These are phyloP conservation scores for Clonostachys solani DNA, from an alignment of 2,329 filamentous ascomycete species.

Conservation along the genomic window DNA sequence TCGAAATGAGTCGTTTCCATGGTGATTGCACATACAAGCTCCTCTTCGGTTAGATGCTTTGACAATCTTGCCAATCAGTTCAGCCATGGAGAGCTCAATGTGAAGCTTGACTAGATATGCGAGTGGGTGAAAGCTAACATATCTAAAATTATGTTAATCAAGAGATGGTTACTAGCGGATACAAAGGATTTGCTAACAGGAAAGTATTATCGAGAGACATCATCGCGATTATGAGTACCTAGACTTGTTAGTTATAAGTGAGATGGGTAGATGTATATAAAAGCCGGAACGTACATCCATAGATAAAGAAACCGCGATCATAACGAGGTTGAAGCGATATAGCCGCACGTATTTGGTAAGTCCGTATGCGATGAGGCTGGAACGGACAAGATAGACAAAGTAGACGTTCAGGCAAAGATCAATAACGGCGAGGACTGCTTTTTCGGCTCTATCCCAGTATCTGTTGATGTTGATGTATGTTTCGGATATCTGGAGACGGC, in stretches of 20 bases:
- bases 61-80: constrained; percentile 5
- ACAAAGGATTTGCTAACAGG: not conserved
- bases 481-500: constrained; percentile 30
- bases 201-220: constrained; percentile 3
- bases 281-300: constrained; percentile 11
- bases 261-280: too few species aligned
- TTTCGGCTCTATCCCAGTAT: constrained; percentile 44
- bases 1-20: too few species aligned
- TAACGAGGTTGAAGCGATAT: constrained; percentile 26
- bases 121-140: constrained; percentile 5
- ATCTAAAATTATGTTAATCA: not conserved
- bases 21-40: too few species aligned
- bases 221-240: constrained; percentile 3
- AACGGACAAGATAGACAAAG: constrained; percentile 37
- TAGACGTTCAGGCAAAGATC: constrained; percentile 41
- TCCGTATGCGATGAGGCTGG: constrained; percentile 38
- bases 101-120: constrained; percentile 5
- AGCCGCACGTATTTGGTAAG: constrained; percentile 43
- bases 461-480: constrained; percentile 35
- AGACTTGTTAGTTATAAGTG: too few species aligned
- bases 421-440: constrained; percentile 38
- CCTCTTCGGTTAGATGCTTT: not conserved
- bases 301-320: constrained; percentile 19
- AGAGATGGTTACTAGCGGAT: not conserved
- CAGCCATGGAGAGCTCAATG: constrained; percentile 4